Evolutionary conservation across 179 eudicot genomes (phyloP).

Genomic region (Spergularia azorica): DNA sequence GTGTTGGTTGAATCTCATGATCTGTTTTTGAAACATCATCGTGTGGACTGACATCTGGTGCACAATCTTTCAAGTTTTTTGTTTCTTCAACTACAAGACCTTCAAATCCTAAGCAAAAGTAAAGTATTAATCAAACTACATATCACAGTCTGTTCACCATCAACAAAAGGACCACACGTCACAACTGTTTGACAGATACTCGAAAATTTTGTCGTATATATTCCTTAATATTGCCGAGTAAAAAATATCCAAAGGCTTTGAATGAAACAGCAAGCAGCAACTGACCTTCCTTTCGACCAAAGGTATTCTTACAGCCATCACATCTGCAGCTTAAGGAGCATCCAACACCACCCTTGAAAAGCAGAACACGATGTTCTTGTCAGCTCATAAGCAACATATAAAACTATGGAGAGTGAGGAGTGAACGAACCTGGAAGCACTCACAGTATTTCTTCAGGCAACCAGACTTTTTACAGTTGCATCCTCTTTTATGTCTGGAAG

Average conservation of each 20-base stretch:
- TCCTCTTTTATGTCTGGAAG: conserved; percentile 60
- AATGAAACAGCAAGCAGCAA: neutral
- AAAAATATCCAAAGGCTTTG: neutral
- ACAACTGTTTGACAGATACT: neutral
- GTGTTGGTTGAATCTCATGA: conserved; percentile 24
- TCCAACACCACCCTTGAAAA: conserved; percentile 67
- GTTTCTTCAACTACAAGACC: conserved; percentile 22
- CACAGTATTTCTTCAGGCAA: conserved; percentile 62
- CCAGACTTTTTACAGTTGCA: conserved; percentile 65
- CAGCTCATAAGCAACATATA: conserved; percentile 3
- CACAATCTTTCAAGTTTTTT: neutral
- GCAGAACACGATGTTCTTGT: conserved; percentile 9
- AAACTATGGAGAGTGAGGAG: neutral
- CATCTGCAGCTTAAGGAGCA: conserved; percentile 73
- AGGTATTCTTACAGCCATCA: conserved; percentile 69
- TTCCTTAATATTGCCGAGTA: neutral
- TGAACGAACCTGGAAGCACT: conserved; percentile 55
- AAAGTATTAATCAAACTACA: neutral
- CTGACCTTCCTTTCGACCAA: conserved; percentile 64
- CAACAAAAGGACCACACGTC: neutral
- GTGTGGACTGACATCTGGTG: conserved; percentile 15
- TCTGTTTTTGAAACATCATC: conserved; percentile 20
- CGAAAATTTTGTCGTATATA: neutral
- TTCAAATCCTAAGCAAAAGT: conserved; percentile 20
- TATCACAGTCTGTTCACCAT: neutral